Base-by-base conservation (phyloP, 345 rosid genomes). In the Kernera saxatilis region DNA sequence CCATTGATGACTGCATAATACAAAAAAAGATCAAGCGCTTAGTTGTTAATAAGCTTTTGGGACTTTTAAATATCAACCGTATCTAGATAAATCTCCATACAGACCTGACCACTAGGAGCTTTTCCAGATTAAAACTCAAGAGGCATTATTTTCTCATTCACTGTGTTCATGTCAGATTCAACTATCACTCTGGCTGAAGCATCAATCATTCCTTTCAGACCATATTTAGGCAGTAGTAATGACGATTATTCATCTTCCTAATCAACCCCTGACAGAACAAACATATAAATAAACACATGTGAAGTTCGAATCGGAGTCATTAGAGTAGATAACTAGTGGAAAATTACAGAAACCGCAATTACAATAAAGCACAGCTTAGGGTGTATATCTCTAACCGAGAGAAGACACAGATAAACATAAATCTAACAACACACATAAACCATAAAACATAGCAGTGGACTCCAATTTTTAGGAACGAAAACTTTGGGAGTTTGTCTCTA, bases 41-140 rank as follows among this genome's bases (percentile, higher is more conserved):
- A 27, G 46, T 40, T 63, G 29, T 71, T 25, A 67, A 65, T 53
- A n/a, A 64, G 30, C n/a, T 17, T 40, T 51, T 25, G 56, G 14
- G 72, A 51, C 40, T 77, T 73, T 59, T 35, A 56, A 56, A 30
- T 52, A 39, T 82, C 44, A 22, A 51, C 56, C 55, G 44, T 37
- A 46, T 11, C 54, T 15, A 49, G 44, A 62, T 37, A 54, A 48
- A 69, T 44, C 13, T 69, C 52, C 26, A 52, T 12, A 79, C 92
- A 77, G 80, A 83, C 97, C 96, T 93, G 97, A 51, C 91, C 93
- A 79, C 58, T 80, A 29, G 87, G 82, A 51, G 74, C 73, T 82
- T 91, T 94, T 69, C 99, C 99, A 62, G 95, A 85, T 82, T 94
- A 91, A 76, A 94, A 94, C 84, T 94, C 99, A 18, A 94, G 78